These are phyloP conservation scores for Cadophora sp. DNA, from an alignment of 2,329 filamentous ascomycete species.

Conservation along the genomic window DNA sequence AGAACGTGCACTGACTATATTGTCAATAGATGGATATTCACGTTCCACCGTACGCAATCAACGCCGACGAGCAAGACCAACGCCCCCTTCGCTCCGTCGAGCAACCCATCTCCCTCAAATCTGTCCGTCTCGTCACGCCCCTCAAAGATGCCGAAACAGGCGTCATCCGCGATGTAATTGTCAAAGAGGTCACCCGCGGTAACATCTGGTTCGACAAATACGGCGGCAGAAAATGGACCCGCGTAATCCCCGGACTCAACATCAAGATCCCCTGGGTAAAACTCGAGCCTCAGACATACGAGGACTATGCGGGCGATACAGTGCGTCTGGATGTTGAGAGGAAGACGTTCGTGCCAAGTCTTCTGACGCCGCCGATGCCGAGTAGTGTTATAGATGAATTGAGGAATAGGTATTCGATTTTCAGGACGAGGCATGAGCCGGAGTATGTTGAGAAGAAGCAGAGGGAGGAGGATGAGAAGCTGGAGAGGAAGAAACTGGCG, in stretches of 20 bases:
- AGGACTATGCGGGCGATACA: conserved; percentile 73
- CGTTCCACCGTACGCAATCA: conserved; percentile 50
- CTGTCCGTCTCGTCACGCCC: conserved; percentile 83
- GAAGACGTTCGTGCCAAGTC: conserved; percentile 77
- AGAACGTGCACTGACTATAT: conserved; percentile 20
- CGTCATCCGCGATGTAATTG: conserved; percentile 73
- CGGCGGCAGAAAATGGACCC: not conserved
- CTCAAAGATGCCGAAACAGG: conserved; percentile 71
- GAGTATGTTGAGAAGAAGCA: conserved; percentile 73
- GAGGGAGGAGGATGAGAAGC: conserved; percentile 58
- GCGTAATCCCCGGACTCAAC: conserved; percentile 60
- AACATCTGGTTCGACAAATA: conserved; percentile 48
- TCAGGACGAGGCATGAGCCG: conserved; percentile 79
- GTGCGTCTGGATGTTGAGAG: conserved; percentile 76
- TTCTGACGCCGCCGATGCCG: conserved; percentile 82
- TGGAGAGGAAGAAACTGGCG: conserved; percentile 40
- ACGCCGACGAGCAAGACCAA: conserved; percentile 47
- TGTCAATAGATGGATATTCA: conserved; percentile 48
- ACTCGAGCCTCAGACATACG: conserved; percentile 53
- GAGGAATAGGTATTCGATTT: conserved; percentile 80
- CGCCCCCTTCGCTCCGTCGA: conserved; percentile 54
- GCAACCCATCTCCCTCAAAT: conserved; percentile 68
- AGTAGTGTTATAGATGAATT: conserved; percentile 82
- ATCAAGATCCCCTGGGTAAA: conserved; percentile 80
- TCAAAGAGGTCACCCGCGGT: conserved; percentile 70